Evolutionary conservation across 345 rosid genomes (phyloP).

Genomic region (Conringia planisiliqua): DNA sequence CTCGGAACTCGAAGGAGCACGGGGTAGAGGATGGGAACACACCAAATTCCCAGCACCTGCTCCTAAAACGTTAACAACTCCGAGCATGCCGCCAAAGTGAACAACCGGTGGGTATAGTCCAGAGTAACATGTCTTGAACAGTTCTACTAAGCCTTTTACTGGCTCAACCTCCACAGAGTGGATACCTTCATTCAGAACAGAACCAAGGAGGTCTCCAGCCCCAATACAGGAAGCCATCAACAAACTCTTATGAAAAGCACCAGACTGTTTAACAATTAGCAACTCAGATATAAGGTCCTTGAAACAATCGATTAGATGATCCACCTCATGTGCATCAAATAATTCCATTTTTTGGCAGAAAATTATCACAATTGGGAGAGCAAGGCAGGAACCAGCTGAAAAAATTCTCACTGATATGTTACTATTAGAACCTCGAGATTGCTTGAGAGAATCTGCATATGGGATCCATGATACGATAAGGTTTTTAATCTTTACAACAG

Average conservation of each 20-base stretch:
- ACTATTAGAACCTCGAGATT: constrained; percentile 32
- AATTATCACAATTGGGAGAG: constrained; percentile 64
- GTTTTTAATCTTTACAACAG: constrained; percentile 59
- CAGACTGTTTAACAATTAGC: constrained; percentile 51
- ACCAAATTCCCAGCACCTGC: constrained; percentile 76
- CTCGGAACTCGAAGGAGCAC: constrained; percentile 34
- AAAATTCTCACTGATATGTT: constrained; percentile 48
- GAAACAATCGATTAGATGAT: constrained; percentile 51
- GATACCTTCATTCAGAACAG: constrained; percentile 66
- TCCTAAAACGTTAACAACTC: constrained; percentile 77
- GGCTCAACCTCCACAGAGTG: constrained; percentile 54
- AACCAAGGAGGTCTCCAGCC: constrained; percentile 73
- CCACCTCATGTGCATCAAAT: constrained; percentile 56
- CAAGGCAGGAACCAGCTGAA: constrained; percentile 78
- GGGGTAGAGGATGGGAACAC: constrained; percentile 40
- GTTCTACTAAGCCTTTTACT: constrained; percentile 53
- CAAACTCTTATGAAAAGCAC: constrained; percentile 62
- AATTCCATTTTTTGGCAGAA: constrained; percentile 82
- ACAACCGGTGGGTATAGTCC: constrained; percentile 52
- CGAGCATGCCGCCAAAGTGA: constrained; percentile 88
- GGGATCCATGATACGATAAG: constrained; percentile 81
- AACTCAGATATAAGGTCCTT: constrained; percentile 67
- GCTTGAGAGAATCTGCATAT: constrained; percentile 39
- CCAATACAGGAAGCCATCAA: constrained; percentile 79
- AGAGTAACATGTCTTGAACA: constrained; percentile 73